Evolutionary conservation across 106 monocot species (phyloP), one percentile per base, ranked within the genome.

Genomic region (Dioscorea alata): DNA sequence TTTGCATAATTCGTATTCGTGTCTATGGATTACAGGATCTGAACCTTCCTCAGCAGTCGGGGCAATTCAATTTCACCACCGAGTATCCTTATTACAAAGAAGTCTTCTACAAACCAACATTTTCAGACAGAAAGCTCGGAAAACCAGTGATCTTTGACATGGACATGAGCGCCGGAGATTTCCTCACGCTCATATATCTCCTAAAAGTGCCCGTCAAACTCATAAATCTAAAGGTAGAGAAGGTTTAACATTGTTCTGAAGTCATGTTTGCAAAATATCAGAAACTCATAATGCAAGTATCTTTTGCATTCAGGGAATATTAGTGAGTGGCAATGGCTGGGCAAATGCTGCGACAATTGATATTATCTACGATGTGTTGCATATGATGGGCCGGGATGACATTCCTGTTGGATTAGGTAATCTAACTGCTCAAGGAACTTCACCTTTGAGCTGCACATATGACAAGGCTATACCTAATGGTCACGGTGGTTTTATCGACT

Each of bases 361-460:
- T 58, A 48, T 88, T 13, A 64, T 95, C 33, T 95, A 95, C 70
- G 95, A 95, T 71, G 63, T 95, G 25, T 71, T 95, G 12, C 95
- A 95, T 71, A 95, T 95, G 95, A 91, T 91, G 91, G 95, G 91
- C 23, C 91, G 95, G 24, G 95, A 95, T 57, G 88, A 95, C 73
- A 86, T 95, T 50, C 86, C 81, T n/a, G 86, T 95, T 22, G 95
- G 95, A 32, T 77, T 91, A 16, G 91, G 95, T 23, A 81, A 74
- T 64, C 23, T 80, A 35, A 79, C 70, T 77, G 78, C 91, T 51
- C 50, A 78, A 8, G 88, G 78, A n/a, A 74, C 58, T 69, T 78
- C 88, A 52, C 69, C 49, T 54, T 79, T 78, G 24, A 60, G 85
- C 24, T 95, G 95, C 78, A 71, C 78, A 23, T 80, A 88, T 71